A percentile compares a stretch with the other conserved stretches of the same genome.
phyloP scores from a whole-genome alignment of 2,329 filamentous ascomycete species.

The Penicillium hordei region DNA sequence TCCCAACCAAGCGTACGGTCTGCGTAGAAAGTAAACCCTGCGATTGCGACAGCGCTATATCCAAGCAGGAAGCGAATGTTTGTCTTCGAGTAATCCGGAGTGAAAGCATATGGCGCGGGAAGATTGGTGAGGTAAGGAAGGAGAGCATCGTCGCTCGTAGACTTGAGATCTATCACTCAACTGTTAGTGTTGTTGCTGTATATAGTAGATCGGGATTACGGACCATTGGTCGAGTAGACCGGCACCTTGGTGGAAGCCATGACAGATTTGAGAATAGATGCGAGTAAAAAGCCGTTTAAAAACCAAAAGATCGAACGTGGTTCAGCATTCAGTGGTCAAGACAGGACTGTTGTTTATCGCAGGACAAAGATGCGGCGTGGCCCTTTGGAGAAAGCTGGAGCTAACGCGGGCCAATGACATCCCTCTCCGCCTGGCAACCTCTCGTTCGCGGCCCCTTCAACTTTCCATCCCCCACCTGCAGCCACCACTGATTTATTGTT shows the following conservation, averaged over 20 bases:
- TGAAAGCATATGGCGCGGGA: conserved; percentile 62
- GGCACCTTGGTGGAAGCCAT: conserved; percentile 42
- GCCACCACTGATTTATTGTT: conserved; percentile 1
- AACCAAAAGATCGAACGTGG: not conserved
- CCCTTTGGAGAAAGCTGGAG: conserved; percentile 33
- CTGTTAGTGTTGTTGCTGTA: conserved; percentile 7
- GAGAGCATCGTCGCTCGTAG: conserved; percentile 92
- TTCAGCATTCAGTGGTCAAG: not conserved
- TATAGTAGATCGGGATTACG: conserved; percentile 21
- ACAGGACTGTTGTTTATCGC: conserved; percentile 17
- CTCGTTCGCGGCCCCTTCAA: conserved; percentile 17
- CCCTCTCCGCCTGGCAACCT: conserved; percentile 18
- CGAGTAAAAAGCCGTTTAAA: not conserved
- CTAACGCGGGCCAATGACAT: conserved; percentile 26
- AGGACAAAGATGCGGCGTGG: conserved; percentile 37
- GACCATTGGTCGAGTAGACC: conserved; percentile 48
- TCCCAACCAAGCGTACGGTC: conserved; percentile 94
- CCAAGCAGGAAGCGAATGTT: conserved; percentile 83
- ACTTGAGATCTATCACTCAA: conserved; percentile 74
- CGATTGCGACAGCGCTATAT: conserved; percentile 76
- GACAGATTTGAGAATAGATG: not conserved
- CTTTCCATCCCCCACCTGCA: conserved; percentile 17
- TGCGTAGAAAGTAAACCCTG: conserved; percentile 80
- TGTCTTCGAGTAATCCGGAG: conserved; percentile 74
- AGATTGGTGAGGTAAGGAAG: conserved; percentile 89